Evolutionary conservation across 164 flowering plant species (phyloP).

Genomic region (Vitis riparia): DNA sequence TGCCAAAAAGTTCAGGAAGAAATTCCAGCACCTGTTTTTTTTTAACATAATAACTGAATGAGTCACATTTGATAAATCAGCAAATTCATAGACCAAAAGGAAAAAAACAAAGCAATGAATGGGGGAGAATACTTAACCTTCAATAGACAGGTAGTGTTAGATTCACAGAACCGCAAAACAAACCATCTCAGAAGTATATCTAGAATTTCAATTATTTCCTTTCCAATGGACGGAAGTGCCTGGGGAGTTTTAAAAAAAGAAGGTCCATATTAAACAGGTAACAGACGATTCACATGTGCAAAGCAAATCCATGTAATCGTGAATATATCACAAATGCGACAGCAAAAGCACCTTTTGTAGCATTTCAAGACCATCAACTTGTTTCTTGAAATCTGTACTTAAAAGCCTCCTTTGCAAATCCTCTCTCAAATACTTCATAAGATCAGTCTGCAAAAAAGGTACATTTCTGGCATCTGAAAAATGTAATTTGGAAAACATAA

Average conservation of each 20-base stretch:
- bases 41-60: background rate
- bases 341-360: conserved; percentile 73
- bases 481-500: background rate
- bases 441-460: conserved; percentile 62
- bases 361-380: conserved; percentile 94
- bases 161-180: conserved; percentile 93
- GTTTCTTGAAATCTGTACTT: conserved; percentile 91
- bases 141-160: conserved; percentile 93
- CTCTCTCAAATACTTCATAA: conserved; percentile 86
- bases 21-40: conserved; percentile 79
- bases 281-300: background rate
- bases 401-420: conserved; percentile 79
- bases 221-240: conserved; percentile 78
- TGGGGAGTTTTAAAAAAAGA: conserved; percentile 17
- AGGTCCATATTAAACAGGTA: no score
- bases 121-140: conserved; percentile 52
- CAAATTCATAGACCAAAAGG: background rate
- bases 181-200: conserved; percentile 92
- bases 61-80: background rate
- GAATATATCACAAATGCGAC: background rate
- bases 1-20: conserved; percentile 82
- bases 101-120: conserved; percentile 1
- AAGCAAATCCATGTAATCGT: background rate
- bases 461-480: no score
- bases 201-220: conserved; percentile 77